Evolutionary conservation across 495 filamentous ascomycete species (phyloP).

Genomic region (Cudoniella acicularis): DNA sequence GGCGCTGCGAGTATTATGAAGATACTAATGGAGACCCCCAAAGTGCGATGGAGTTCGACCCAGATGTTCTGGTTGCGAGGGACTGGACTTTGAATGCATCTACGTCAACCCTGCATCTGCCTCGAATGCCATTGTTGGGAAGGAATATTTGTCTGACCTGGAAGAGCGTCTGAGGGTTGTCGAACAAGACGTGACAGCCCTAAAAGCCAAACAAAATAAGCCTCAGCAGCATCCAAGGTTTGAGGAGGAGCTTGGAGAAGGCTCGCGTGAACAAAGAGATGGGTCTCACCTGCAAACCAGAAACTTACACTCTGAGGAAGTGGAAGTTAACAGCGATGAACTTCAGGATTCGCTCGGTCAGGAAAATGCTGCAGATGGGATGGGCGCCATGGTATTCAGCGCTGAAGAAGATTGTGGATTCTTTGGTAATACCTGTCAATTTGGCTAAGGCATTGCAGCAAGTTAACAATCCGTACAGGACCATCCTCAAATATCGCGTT

Average conservation of each 20-base stretch:
- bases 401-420: slow-evolving; percentile 44
- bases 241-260: slow-evolving; percentile 13
- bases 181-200: slow-evolving; percentile 20
- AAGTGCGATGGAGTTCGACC: slow-evolving; percentile 46
- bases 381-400: slow-evolving; percentile 38
- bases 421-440: slow-evolving; percentile 33
- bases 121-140: slow-evolving; percentile 42
- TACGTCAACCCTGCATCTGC: slow-evolving; percentile 37
- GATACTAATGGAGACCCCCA: background rate
- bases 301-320: background rate
- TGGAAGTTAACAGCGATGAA: slow-evolving; percentile 25
- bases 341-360: slow-evolving; percentile 23
- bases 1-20: background rate
- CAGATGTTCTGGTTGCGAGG: slow-evolving; percentile 38
- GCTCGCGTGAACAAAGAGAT: slow-evolving; percentile 18
- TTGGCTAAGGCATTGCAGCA: background rate
- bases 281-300: background rate
- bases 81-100: slow-evolving; percentile 43
- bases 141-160: slow-evolving; percentile 29
- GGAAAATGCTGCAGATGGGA: slow-evolving; percentile 39
- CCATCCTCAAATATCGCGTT: too few species aligned
- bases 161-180: slow-evolving; percentile 22
- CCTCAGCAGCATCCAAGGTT: background rate
- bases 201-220: background rate
- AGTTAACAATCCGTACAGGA: slow-evolving; percentile 29